Conservation (phyloP, 2,329 filamentous ascomycete species). For the Elsinoe necatrix region DNA sequence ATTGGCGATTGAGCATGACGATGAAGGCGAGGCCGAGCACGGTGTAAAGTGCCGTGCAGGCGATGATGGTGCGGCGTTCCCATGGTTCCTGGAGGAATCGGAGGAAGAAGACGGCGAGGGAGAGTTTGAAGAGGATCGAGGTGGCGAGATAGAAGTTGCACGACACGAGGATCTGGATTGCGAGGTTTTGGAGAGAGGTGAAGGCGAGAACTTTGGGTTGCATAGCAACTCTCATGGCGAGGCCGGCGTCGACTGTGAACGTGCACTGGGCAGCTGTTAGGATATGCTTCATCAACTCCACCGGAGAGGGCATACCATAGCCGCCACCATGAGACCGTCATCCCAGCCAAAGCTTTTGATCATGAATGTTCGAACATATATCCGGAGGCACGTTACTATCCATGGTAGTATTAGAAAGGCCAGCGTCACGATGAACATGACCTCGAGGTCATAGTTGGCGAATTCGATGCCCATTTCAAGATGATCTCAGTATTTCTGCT, state of each 20-base stretch:
- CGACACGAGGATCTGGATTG: conserved; percentile 24
- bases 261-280: conserved; percentile 5
- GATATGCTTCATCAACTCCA: not conserved
- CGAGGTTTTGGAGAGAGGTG: not conserved
- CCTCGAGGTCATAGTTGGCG: conserved; percentile 1
- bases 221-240: conserved; percentile 5
- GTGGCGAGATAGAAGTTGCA: conserved; percentile 35
- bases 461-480: not conserved
- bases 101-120: conserved; percentile 38
- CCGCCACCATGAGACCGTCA: conserved; percentile 14
- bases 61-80: conserved; percentile 29
- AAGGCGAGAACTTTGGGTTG: not conserved
- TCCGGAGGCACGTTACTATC: conserved; percentile 9
- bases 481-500: not conserved
- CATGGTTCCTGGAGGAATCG: conserved; percentile 34
- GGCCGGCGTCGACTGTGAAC: conserved; percentile 14
- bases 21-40: conserved; percentile 27
- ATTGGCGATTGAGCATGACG: conserved; percentile 27
- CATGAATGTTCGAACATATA: conserved; percentile 11
- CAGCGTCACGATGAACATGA: conserved; percentile 15
- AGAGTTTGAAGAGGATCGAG: conserved; percentile 37
- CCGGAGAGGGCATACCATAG: conserved; percentile 9
- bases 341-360: conserved; percentile 14
- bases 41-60: conserved; percentile 24
- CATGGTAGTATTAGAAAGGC: conserved; percentile 15